These are phyloP conservation scores for Aureobasidium uvarum DNA, from an alignment of 2,329 filamentous ascomycete genomes.

Conservation along the genomic window DNA sequence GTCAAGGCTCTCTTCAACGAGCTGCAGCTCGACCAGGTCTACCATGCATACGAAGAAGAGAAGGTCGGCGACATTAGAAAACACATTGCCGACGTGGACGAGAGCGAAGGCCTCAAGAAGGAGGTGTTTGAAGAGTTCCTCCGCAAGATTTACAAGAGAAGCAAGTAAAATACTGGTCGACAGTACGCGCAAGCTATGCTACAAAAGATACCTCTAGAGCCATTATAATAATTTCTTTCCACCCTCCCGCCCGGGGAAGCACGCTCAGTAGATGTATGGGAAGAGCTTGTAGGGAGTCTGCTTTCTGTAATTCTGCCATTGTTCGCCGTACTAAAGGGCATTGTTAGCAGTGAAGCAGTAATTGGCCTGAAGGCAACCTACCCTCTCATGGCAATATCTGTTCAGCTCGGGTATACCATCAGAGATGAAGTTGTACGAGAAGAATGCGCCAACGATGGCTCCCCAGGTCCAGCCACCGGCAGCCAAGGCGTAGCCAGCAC, in stretches of 20 bases:
- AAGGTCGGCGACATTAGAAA: slow-evolving; percentile 71
- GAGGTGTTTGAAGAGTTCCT: slow-evolving; percentile 86
- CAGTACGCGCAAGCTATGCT: slow-evolving; percentile 16
- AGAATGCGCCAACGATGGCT: slow-evolving; percentile 43
- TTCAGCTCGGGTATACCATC: slow-evolving; percentile 51
- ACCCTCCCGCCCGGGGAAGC: slow-evolving; percentile 5
- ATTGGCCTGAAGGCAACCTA: slow-evolving; percentile 31
- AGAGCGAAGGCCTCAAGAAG: slow-evolving; percentile 86
- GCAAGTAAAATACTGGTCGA: slow-evolving; percentile 62
- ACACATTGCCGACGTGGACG: slow-evolving; percentile 77
- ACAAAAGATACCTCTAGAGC: slow-evolving; percentile 19
- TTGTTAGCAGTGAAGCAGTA: slow-evolving; percentile 9
- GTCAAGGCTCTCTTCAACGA: slow-evolving; percentile 90
- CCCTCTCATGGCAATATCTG: slow-evolving; percentile 48
- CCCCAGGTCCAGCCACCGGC: slow-evolving; percentile 50
- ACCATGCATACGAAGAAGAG: slow-evolving; percentile 87
- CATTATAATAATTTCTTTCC: slow-evolving; percentile 21
- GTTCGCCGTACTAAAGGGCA: slow-evolving; percentile 41
- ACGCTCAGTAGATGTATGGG: slow-evolving; percentile 38
- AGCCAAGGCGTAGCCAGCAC: slow-evolving; percentile 50
- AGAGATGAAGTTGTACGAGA: slow-evolving; percentile 48
- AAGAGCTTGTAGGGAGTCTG: slow-evolving; percentile 43
- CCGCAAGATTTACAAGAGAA: slow-evolving; percentile 96
- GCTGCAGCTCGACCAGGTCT: slow-evolving; percentile 76
- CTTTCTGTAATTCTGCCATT: slow-evolving; percentile 42